phyloP scores from a whole-genome alignment of 139 green algal genomes.

The Chlamydomonas applanata region DNA sequence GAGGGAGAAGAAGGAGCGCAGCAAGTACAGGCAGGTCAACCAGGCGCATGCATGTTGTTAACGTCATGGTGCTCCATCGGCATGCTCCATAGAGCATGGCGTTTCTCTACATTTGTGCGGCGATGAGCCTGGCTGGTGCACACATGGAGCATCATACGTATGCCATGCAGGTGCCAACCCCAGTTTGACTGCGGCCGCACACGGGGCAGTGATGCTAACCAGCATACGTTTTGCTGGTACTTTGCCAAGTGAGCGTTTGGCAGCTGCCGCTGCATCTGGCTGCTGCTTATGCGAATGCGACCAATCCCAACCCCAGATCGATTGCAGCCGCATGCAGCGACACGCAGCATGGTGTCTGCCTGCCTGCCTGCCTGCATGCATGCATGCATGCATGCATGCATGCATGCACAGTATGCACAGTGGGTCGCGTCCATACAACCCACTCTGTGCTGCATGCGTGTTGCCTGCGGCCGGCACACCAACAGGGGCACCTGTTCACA shows the following conservation, averaged over 20 bases:
- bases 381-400: background rate
- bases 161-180: constrained; percentile 31
- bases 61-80: no score
- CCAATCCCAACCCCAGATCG: no score
- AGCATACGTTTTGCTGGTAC: constrained; percentile 64
- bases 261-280: background rate
- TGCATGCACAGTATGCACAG: no score
- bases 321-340: no score
- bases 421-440: background rate
- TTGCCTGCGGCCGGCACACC: background rate
- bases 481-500: constrained; percentile 62
- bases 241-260: constrained; percentile 61
- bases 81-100: no score
- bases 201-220: constrained; percentile 44
- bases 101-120: no score
- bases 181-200: constrained; percentile 59
- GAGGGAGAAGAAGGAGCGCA: constrained; percentile 25
- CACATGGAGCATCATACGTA: no score
- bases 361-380: background rate
- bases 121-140: no score
- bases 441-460: background rate
- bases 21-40: constrained; percentile 39
- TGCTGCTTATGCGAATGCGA: no score
- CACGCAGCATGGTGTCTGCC: background rate
- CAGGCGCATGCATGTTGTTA: no score